phyloP scores from a whole-genome alignment of 1,284 basidiomycete species.

The Boletus sp. region DNA sequence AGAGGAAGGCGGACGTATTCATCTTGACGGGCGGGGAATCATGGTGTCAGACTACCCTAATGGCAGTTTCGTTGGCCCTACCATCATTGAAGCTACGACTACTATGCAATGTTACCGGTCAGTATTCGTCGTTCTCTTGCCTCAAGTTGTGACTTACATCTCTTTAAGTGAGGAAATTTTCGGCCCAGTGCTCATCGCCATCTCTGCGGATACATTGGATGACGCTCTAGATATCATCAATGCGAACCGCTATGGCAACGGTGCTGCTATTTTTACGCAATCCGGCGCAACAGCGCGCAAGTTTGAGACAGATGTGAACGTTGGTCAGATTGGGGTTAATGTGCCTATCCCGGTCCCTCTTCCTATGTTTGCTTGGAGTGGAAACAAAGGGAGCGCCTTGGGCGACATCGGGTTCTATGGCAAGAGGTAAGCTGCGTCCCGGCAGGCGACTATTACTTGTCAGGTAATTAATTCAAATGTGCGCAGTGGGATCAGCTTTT shows the following conservation, averaged over 20 bases:
- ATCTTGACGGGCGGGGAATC: conserved; percentile 80
- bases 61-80: conserved; percentile 96
- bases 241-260: conserved; percentile 87
- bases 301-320: conserved; percentile 87
- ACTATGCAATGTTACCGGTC: conserved; percentile 88
- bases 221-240: conserved; percentile 92
- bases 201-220: conserved; percentile 83
- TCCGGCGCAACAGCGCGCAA: conserved; percentile 94
- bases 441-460: not conserved
- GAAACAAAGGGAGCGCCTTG: conserved; percentile 85
- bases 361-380: conserved; percentile 92
- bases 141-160: conserved; percentile 1
- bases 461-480: conserved; percentile 7
- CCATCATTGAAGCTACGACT: conserved; percentile 79
- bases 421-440: conserved; percentile 49
- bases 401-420: conserved; percentile 92
- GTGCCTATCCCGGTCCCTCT: conserved; percentile 88
- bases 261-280: conserved; percentile 95
- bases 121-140: conserved; percentile 24
- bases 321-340: conserved; percentile 91
- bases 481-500: conserved; percentile 79
- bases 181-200: conserved; percentile 82
- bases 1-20: conserved; percentile 82
- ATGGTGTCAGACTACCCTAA: conserved; percentile 75
- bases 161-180: conserved; percentile 85